These are phyloP conservation scores for Madurella fahalii DNA, from an alignment of 2,329 filamentous ascomycete genomes.

Conservation along the genomic window DNA sequence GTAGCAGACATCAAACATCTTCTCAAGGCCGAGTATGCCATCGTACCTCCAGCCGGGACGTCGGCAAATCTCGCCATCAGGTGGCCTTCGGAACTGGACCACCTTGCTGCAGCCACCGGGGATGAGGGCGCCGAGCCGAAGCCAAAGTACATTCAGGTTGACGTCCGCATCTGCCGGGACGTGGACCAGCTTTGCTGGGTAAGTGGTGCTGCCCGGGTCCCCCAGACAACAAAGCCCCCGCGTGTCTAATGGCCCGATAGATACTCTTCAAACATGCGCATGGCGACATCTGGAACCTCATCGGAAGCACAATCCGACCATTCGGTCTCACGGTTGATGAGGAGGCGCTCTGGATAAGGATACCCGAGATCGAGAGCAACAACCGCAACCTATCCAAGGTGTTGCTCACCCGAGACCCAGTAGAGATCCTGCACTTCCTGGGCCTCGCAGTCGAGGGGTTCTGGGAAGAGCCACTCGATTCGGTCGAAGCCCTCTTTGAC, in stretches of 20 bases:
- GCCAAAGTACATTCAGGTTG: slow-evolving; percentile 60
- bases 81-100: slow-evolving; percentile 39
- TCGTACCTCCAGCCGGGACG: slow-evolving; percentile 25
- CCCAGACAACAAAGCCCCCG: background rate
- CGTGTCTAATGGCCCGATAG: background rate
- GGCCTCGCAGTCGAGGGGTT: slow-evolving; percentile 47
- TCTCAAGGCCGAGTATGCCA: slow-evolving; percentile 44
- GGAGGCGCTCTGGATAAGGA: slow-evolving; percentile 58
- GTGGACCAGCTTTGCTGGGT: slow-evolving; percentile 52
- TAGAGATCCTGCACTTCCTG: slow-evolving; percentile 57
- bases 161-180: slow-evolving; percentile 54
- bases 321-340: slow-evolving; percentile 65
- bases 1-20: slow-evolving; percentile 33
- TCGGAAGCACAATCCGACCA: slow-evolving; percentile 60
- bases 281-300: slow-evolving; percentile 64
- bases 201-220: background rate
- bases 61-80: slow-evolving; percentile 51
- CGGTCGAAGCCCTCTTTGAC: slow-evolving; percentile 54
- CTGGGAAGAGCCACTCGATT: slow-evolving; percentile 55
- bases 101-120: background rate
- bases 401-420: slow-evolving; percentile 55
- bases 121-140: background rate
- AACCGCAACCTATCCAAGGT: slow-evolving; percentile 56
- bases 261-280: slow-evolving; percentile 62
- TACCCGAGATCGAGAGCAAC: slow-evolving; percentile 61